A percentile compares a stretch with the other conserved stretches of the same genome.
These are phyloP conservation scores for Yamadazyma laniorum DNA, from an alignment of 805 yeast species.

Conservation along the genomic window DNA sequence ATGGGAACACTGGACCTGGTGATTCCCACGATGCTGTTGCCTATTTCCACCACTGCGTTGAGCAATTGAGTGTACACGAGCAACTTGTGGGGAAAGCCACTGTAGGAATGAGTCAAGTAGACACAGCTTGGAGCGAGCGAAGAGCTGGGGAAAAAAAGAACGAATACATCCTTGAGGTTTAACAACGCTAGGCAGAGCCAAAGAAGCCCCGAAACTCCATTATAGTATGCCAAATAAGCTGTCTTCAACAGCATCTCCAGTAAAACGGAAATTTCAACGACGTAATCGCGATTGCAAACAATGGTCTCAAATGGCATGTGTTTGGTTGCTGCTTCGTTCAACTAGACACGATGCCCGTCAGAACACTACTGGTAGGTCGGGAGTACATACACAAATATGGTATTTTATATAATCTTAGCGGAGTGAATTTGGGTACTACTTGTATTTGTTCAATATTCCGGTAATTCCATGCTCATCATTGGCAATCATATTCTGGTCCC, in stretches of 20 bases:
- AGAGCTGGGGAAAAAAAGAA: slow-evolving; percentile 1
- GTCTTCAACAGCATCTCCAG: background rate
- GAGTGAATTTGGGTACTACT: no score
- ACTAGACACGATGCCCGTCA: no score
- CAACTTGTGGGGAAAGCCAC: slow-evolving; percentile 28
- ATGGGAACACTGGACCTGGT: slow-evolving; percentile 29
- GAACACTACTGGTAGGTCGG: no score
- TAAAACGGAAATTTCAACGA: no score
- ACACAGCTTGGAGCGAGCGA: background rate
- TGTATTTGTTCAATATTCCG: slow-evolving; percentile 30
- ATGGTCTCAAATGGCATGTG: no score
- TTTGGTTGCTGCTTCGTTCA: no score
- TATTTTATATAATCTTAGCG: no score
- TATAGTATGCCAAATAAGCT: slow-evolving; percentile 14
- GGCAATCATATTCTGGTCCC: slow-evolving; percentile 45
- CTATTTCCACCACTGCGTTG: slow-evolving; percentile 25
- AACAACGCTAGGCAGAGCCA: slow-evolving; percentile 17
- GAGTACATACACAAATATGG: no score
- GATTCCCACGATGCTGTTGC: slow-evolving; percentile 24
- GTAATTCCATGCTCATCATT: slow-evolving; percentile 33
- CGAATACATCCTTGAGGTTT: background rate
- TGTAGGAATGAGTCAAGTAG: slow-evolving; percentile 8
- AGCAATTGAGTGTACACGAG: slow-evolving; percentile 23
- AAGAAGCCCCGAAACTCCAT: slow-evolving; percentile 15
- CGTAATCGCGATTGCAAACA: background rate